These are phyloP conservation scores for Camptophora hylomeconis DNA, from an alignment of 2,329 filamentous ascomycete species.

Conservation along the genomic window DNA sequence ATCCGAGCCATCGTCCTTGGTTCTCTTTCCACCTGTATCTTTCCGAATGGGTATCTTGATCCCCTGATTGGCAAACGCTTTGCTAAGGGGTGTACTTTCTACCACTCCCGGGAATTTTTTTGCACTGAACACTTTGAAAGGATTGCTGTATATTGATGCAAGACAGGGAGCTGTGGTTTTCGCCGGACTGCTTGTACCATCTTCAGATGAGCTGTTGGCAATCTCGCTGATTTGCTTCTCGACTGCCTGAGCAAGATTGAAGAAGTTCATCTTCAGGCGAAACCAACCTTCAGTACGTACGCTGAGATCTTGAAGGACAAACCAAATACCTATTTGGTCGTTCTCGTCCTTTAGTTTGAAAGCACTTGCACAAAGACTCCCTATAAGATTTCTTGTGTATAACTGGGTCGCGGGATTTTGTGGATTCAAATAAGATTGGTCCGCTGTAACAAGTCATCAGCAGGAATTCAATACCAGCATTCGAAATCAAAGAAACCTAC, in stretches of 20 bases:
- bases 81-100: constrained; percentile 81
- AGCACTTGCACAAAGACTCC: constrained; percentile 77
- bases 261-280: constrained; percentile 67
- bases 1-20: constrained; percentile 31
- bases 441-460: too few relatives aligned
- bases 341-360: constrained; percentile 68
- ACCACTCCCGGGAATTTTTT: constrained; percentile 98
- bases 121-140: constrained; percentile 87
- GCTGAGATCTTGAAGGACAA: constrained; percentile 87
- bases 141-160: constrained; percentile 72
- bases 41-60: constrained; percentile 96
- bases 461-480: too few relatives aligned
- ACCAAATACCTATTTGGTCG: constrained; percentile 85
- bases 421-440: too few relatives aligned
- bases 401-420: too few relatives aligned
- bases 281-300: constrained; percentile 88
- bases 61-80: constrained; percentile 82
- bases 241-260: constrained; percentile 56
- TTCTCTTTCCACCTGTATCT: constrained; percentile 45
- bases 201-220: constrained; percentile 5
- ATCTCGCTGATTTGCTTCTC: constrained; percentile 5
- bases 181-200: constrained; percentile 1
- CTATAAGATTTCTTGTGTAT: constrained; percentile 88
- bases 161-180: constrained; percentile 53
- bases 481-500: too few relatives aligned